phyloP scores from a whole-genome alignment of 495 filamentous ascomycete genomes.

The Aspergillus kassunensis region DNA sequence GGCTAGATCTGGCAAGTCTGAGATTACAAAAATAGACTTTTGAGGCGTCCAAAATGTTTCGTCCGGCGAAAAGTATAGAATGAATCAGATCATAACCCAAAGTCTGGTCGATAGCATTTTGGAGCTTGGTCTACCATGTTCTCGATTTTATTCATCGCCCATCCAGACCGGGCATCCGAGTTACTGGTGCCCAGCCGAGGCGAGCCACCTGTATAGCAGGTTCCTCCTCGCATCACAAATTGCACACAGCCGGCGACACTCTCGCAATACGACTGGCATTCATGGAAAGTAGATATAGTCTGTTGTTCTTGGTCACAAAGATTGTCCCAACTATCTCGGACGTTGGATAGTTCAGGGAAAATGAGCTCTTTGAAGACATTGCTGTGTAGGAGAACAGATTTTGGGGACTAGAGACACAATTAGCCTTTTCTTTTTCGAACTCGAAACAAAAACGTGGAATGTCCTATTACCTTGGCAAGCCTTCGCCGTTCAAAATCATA shows the following conservation, averaged over 20 bases:
- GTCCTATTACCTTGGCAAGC: conserved; percentile 28
- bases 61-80: conserved; percentile 13
- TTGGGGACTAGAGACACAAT: conserved; percentile 26
- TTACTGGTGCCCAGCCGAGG: conserved; percentile 32
- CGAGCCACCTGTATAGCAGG: conserved; percentile 30
- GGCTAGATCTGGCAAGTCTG: conserved; percentile 5
- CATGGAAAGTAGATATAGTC: conserved; percentile 27
- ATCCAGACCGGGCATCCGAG: conserved; percentile 31
- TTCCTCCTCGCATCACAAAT: conserved; percentile 31
- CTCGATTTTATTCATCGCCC: conserved; percentile 32
- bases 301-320: conserved; percentile 35
- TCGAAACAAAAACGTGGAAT: conserved; percentile 4
- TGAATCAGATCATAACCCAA: conserved; percentile 22
- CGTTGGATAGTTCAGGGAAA: conserved; percentile 31
- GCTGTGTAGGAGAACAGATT: conserved; percentile 35
- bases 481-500: conserved; percentile 40
- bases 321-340: conserved; percentile 44
- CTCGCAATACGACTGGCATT: conserved; percentile 34
- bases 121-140: conserved; percentile 31
- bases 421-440: conserved; percentile 22
- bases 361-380: conserved; percentile 44
- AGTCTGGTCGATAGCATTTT: conserved; percentile 29
- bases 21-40: conserved; percentile 6
- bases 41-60: conserved; percentile 7
- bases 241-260: conserved; percentile 29